Percentiles rank a stretch among this genome's conserved stretches.
Evolutionary conservation across 441 rosid species (phyloP).

Genomic region (Heliophila coronopifolia): DNA sequence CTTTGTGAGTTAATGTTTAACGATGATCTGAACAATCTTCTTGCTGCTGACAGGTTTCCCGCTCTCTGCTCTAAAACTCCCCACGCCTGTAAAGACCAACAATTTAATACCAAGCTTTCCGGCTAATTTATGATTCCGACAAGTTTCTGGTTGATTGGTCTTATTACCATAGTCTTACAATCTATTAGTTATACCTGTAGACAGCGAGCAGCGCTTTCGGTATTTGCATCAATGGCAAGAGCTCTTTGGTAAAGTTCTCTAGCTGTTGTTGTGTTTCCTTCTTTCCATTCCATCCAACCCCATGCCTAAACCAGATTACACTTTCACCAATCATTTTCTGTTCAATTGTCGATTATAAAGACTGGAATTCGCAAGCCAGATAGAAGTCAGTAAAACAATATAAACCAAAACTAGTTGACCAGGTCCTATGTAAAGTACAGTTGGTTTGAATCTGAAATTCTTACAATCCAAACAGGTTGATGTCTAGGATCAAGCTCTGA

Average conservation of each 20-base stretch:
- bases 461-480: slow-evolving; percentile 96
- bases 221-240: slow-evolving; percentile 57
- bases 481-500: slow-evolving; percentile 75
- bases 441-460: slow-evolving; percentile 20
- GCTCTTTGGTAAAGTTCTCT: slow-evolving; percentile 73
- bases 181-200: slow-evolving; percentile 61
- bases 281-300: slow-evolving; percentile 99
- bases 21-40: slow-evolving; percentile 81
- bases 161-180: too few species aligned
- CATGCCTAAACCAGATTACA: slow-evolving; percentile 53
- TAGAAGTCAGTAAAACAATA: slow-evolving; percentile 2
- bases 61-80: slow-evolving; percentile 89
- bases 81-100: slow-evolving; percentile 57
- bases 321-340: slow-evolving; percentile 3
- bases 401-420: not conserved
- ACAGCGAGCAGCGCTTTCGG: slow-evolving; percentile 82
- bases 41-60: slow-evolving; percentile 76
- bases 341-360: slow-evolving; percentile 7
- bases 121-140: not conserved
- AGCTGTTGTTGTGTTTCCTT: slow-evolving; percentile 74
- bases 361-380: slow-evolving; percentile 1
- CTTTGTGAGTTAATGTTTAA: slow-evolving; percentile 78
- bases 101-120: not conserved
- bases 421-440: not conserved
- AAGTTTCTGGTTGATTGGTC: not conserved